Percentiles rank a stretch among this genome's conserved stretches.
phyloP scores from a whole-genome alignment of 2,329 filamentous ascomycete species.

The Neoarthrinium moseri region DNA sequence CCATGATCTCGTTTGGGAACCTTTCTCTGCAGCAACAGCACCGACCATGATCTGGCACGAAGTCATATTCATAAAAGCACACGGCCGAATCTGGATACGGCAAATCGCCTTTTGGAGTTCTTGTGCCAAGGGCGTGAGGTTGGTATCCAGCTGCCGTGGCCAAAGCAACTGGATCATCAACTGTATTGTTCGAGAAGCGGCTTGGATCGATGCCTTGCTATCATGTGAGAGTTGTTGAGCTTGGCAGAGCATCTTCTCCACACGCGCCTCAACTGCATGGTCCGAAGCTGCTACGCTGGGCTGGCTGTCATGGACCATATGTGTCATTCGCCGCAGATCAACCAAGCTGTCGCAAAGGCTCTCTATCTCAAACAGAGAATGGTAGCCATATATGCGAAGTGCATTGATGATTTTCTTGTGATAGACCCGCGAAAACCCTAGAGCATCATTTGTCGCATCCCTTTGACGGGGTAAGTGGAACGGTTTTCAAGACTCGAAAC shows the following conservation, averaged over 20 bases:
- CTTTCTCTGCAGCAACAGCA: conserved; percentile 17
- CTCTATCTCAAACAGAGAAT: background rate
- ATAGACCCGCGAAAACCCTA: background rate
- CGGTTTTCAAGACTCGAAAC: background rate
- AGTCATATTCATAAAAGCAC: conserved; percentile 21
- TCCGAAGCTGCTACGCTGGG: background rate
- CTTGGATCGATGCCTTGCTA: conserved; percentile 2
- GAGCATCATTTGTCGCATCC: background rate
- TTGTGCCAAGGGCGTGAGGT: conserved; percentile 13
- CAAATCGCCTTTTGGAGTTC: conserved; percentile 16
- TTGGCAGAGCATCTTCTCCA: background rate
- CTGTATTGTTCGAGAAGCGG: conserved; percentile 15
- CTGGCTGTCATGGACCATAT: background rate
- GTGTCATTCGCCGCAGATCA: background rate
- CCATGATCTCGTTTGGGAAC: conserved; percentile 18
- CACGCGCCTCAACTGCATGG: background rate
- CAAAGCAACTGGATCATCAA: conserved; percentile 20
- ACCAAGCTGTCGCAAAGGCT: background rate
- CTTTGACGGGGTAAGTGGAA: background rate
- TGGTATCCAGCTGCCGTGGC: conserved; percentile 1
- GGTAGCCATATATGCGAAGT: background rate
- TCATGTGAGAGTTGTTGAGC: background rate
- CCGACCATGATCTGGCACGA: conserved; percentile 21
- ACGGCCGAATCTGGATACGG: conserved; percentile 14
- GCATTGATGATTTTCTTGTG: background rate